Conservation (phyloP, 345 rosid genomes). For the Arabidopsis thaliana region DNA sequence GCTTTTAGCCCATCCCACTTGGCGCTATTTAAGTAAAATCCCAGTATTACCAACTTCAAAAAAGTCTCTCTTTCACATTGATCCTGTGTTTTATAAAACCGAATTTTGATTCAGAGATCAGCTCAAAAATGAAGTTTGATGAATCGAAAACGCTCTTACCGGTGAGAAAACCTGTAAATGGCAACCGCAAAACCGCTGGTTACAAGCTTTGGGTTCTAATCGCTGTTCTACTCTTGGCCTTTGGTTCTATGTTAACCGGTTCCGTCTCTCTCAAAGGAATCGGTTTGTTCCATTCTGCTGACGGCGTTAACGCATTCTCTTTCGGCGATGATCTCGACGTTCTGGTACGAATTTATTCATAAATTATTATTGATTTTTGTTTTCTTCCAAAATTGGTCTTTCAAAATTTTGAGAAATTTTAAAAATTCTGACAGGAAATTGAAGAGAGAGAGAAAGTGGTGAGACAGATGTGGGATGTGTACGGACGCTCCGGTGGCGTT, state of each 20-base stretch:
- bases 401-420: neutral
- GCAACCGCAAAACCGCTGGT: conserved; percentile 39
- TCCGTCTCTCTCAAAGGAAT: conserved; percentile 80
- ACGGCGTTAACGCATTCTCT: conserved; percentile 47
- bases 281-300: conserved; percentile 47
- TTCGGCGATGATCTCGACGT: conserved; percentile 69
- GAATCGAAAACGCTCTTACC: conserved; percentile 45
- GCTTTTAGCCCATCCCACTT: conserved; percentile 24
- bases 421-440: conserved; percentile 54
- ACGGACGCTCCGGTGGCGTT: conserved; percentile 59
- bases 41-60: neutral
- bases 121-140: conserved; percentile 44
- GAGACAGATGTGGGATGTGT: conserved; percentile 81
- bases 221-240: conserved; percentile 72
- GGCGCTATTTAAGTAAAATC: neutral
- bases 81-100: neutral
- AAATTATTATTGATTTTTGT: too few species aligned
- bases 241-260: conserved; percentile 87
- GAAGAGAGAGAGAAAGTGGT: conserved; percentile 84
- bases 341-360: conserved; percentile 46
- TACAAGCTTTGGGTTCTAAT: conserved; percentile 76
- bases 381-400: too few species aligned
- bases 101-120: neutral
- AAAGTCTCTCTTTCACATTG: conserved; percentile 38
- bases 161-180: conserved; percentile 19